These are phyloP conservation scores for Magnaporthiopsis rhizophila DNA, from an alignment of 2,329 filamentous ascomycete species.

Conservation along the genomic window DNA sequence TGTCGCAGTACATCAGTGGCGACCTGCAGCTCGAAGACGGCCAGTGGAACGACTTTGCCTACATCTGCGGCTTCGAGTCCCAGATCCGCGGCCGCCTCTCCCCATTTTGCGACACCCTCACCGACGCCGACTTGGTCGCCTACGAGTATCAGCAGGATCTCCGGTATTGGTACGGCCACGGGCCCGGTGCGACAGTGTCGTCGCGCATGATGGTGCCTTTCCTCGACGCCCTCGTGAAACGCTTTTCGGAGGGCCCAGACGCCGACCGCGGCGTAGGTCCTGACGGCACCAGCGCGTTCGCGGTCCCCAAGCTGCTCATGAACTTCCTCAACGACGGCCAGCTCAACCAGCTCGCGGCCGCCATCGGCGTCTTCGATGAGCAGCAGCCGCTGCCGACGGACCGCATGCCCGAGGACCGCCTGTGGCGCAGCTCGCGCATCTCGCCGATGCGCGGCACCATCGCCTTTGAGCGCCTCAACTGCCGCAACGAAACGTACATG, in stretches of 20 bases:
- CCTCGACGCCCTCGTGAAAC: constrained; percentile 41
- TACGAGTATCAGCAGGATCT: constrained; percentile 64
- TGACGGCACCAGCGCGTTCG: constrained; percentile 34
- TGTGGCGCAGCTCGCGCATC: constrained; percentile 48
- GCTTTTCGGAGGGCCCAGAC: constrained; percentile 42
- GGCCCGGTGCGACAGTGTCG: constrained; percentile 46
- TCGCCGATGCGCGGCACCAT: constrained; percentile 59
- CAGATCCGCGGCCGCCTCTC: constrained; percentile 56
- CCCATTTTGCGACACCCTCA: constrained; percentile 56
- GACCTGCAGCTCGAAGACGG: constrained; percentile 45
- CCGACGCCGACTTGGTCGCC: constrained; percentile 49
- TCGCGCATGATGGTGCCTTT: constrained; percentile 55
- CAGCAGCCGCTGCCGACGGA: constrained; percentile 40
- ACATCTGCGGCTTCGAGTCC: constrained; percentile 64
- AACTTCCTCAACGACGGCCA: constrained; percentile 61
- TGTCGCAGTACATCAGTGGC: constrained; percentile 46
- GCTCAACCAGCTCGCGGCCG: constrained; percentile 51
- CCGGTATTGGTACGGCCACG: constrained; percentile 59
- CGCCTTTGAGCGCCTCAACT: constrained; percentile 55
- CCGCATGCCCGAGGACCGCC: constrained; percentile 35
- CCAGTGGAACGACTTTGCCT: constrained; percentile 38
- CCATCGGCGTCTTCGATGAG: constrained; percentile 53
- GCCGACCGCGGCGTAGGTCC: constrained; percentile 36
- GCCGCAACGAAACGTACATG: constrained; percentile 38
- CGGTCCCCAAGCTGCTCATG: constrained; percentile 48